Percentiles rank a stretch among this genome's conserved stretches.
Conservation (phyloP, 2,329 filamentous ascomycete genomes). For the Ciborinia camelliae region DNA sequence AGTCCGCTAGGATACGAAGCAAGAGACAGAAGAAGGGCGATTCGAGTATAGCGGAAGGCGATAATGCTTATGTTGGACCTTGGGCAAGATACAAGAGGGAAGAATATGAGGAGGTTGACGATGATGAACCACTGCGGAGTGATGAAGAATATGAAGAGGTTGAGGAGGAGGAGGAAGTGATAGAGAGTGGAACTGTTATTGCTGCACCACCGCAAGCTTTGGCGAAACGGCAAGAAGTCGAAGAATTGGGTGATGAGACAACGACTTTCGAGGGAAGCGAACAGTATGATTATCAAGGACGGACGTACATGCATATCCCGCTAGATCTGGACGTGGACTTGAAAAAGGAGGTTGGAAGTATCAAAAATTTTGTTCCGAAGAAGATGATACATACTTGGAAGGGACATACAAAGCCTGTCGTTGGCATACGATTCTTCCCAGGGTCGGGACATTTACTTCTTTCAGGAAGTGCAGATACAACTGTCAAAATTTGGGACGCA, state of each 20-base stretch:
- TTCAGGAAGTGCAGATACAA: conserved; percentile 84
- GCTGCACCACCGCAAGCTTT: conserved; percentile 54
- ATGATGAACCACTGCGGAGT: conserved; percentile 70
- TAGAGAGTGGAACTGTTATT: conserved; percentile 62
- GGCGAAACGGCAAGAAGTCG: conserved; percentile 53
- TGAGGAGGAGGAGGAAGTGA: conserved; percentile 67
- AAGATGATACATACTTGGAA: conserved; percentile 91
- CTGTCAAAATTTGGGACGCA: conserved; percentile 90
- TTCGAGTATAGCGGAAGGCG: conserved; percentile 77
- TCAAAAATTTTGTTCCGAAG: conserved; percentile 91
- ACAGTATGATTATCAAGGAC: conserved; percentile 87
- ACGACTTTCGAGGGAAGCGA: conserved; percentile 81
- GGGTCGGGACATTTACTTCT: conserved; percentile 81
- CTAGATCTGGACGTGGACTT: conserved; percentile 86
- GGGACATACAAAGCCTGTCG: conserved; percentile 78
- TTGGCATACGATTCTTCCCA: conserved; percentile 86
- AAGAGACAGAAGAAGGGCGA: conserved; percentile 83
- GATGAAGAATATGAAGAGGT: conserved; percentile 77
- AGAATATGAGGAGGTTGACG: conserved; percentile 70
- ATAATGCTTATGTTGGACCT: conserved; percentile 85
- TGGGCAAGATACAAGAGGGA: conserved; percentile 82
- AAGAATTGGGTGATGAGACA: conserved; percentile 68
- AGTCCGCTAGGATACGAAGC: conserved; percentile 63
- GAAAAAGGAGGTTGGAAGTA: conserved; percentile 71
- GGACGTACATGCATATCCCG: conserved; percentile 97